Evolutionary conservation across 2,329 filamentous ascomycete species (phyloP).

Genomic region (Bipolaris cookei): DNA sequence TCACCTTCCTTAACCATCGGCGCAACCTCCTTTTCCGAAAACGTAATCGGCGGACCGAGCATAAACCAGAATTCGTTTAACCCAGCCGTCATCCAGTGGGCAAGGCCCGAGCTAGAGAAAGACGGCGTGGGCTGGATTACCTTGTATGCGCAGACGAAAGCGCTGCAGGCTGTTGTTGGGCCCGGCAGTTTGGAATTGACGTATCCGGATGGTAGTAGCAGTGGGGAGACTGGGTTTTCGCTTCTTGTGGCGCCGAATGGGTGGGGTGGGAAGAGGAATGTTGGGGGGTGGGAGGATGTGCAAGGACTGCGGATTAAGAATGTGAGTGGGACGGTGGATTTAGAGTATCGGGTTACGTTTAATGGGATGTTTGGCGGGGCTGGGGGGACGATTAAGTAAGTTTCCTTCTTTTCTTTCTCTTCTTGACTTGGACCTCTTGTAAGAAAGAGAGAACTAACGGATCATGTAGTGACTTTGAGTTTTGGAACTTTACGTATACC

Average conservation of each 20-base stretch:
- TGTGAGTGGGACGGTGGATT: constrained; percentile 55
- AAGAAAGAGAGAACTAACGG: background rate
- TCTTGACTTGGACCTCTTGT: background rate
- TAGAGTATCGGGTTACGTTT: constrained; percentile 52
- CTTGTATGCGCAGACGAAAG: constrained; percentile 36
- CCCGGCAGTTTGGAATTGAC: constrained; percentile 55
- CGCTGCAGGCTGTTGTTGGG: constrained; percentile 30
- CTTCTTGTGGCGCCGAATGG: constrained; percentile 59
- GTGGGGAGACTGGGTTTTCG: constrained; percentile 57
- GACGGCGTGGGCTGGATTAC: constrained; percentile 40
- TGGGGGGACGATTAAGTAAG: constrained; percentile 42
- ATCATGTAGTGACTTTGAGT: constrained; percentile 44
- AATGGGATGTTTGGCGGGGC: constrained; percentile 52
- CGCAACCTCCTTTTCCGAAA: constrained; percentile 64
- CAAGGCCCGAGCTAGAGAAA: constrained; percentile 30
- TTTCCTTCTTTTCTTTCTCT: background rate
- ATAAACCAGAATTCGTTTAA: constrained; percentile 62
- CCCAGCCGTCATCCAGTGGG: constrained; percentile 67
- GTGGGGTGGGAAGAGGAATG: constrained; percentile 50
- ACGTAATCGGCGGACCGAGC: constrained; percentile 61
- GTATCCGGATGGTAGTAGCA: constrained; percentile 61
- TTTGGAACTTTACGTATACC: constrained; percentile 54
- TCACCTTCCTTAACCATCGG: constrained; percentile 65
- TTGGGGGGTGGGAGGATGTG: constrained; percentile 57
- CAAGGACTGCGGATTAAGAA: constrained; percentile 54